phyloP scores from a whole-genome alignment of 1,284 basidiomycete species.

The Cryptococcus maquisensis region DNA sequence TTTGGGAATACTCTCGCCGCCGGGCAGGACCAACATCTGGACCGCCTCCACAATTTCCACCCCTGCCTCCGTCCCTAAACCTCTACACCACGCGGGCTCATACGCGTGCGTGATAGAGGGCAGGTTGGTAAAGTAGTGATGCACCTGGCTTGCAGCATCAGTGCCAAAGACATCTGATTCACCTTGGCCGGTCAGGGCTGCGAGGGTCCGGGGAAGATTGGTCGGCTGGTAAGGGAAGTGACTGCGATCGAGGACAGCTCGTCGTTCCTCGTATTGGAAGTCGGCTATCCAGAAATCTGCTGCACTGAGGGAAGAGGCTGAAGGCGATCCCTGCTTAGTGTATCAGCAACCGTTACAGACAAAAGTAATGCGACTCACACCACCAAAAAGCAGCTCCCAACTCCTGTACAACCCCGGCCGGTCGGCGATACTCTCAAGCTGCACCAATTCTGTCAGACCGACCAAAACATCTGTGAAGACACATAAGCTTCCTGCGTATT shows the following conservation, averaged over 20 bases:
- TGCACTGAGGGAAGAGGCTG: constrained; percentile 25
- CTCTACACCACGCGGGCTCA: constrained; percentile 14
- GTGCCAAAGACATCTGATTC: constrained; percentile 14
- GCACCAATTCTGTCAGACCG: constrained; percentile 34
- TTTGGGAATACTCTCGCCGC: constrained; percentile 26
- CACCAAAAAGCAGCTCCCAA: constrained; percentile 39
- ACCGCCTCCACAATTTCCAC: constrained; percentile 24
- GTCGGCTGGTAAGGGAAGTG: constrained; percentile 30
- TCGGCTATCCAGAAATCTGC: constrained; percentile 43
- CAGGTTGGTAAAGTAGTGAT: constrained; percentile 35
- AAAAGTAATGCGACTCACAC: constrained; percentile 12
- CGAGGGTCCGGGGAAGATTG: constrained; percentile 25
- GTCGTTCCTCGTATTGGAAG: constrained; percentile 28
- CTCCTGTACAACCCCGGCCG: constrained; percentile 26
- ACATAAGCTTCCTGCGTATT: neutral
- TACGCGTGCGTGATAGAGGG: constrained; percentile 23
- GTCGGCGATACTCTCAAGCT: constrained; percentile 31
- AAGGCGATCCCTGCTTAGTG: constrained; percentile 19
- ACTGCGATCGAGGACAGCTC: constrained; percentile 33
- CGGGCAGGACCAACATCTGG: constrained; percentile 31
- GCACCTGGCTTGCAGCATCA: constrained; percentile 25
- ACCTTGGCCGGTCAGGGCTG: constrained; percentile 26
- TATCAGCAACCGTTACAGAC: neutral
- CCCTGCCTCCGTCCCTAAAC: constrained; percentile 15
- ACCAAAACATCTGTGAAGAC: constrained; percentile 31